Conservation (phyloP, 768 basidiomycete species). For the Phylloporus sp. region DNA sequence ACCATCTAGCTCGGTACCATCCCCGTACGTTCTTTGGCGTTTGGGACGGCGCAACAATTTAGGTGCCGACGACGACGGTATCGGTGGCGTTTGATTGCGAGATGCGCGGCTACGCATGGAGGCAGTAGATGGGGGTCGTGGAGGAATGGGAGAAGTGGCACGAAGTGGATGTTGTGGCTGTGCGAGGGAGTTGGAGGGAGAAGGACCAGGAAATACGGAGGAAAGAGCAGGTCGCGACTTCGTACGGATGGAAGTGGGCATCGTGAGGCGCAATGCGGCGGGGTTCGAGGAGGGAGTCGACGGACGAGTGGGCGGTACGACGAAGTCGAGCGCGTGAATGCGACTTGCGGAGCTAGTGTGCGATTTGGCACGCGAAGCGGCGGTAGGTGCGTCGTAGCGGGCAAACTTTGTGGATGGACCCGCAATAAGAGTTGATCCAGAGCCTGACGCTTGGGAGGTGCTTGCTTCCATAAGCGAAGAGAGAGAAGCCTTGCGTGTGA, state of each 20-base stretch:
- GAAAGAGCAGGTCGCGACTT: slow-evolving; percentile 73
- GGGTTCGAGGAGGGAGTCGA: slow-evolving; percentile 77
- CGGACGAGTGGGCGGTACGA: slow-evolving; percentile 71
- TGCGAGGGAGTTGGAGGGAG: slow-evolving; percentile 26
- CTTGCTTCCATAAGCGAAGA: slow-evolving; percentile 66
- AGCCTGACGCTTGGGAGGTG: slow-evolving; percentile 52
- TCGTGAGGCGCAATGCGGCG: slow-evolving; percentile 73
- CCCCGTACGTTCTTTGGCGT: slow-evolving; percentile 69
- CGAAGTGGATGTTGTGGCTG: slow-evolving; percentile 38
- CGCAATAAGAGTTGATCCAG: slow-evolving; percentile 35
- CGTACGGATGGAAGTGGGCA: slow-evolving; percentile 76
- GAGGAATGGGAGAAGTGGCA: slow-evolving; percentile 54
- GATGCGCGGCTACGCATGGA: slow-evolving; percentile 40
- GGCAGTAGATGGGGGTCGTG: slow-evolving; percentile 54
- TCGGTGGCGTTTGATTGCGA: slow-evolving; percentile 23
- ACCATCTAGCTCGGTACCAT: slow-evolving; percentile 85
- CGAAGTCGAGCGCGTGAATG: slow-evolving; percentile 53
- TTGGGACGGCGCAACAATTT: slow-evolving; percentile 75
- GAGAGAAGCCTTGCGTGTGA: slow-evolving; percentile 73
- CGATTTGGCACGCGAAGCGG: slow-evolving; percentile 73
- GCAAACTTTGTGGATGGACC: slow-evolving; percentile 37
- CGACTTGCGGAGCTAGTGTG: slow-evolving; percentile 63
- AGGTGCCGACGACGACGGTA: slow-evolving; percentile 45
- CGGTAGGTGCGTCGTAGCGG: slow-evolving; percentile 75
- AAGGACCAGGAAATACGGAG: slow-evolving; percentile 59